These are phyloP conservation scores for Ophiostoma sp. DNA, from an alignment of 2,329 filamentous ascomycete species.

Conservation along the genomic window DNA sequence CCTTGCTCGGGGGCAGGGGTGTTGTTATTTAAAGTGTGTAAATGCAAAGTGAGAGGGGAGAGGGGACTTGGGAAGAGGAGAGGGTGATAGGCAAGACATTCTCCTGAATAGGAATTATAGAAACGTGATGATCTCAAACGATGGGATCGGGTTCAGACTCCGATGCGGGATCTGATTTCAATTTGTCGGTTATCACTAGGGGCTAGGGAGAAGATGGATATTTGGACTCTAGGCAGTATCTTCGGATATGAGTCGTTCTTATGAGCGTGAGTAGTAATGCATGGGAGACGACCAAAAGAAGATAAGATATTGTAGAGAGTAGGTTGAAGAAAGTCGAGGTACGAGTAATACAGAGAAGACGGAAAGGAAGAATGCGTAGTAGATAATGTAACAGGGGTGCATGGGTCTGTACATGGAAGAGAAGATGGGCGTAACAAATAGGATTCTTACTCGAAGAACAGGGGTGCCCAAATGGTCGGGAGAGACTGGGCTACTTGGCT, in stretches of 20 bases:
- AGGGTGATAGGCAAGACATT: background rate
- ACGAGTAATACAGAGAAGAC: background rate
- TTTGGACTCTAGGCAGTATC: no score
- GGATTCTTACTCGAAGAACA: background rate
- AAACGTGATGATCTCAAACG: background rate
- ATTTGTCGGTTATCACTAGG: no score
- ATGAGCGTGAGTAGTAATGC: no score
- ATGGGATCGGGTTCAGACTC: no score
- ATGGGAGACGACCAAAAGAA: no score
- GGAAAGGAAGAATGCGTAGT: background rate
- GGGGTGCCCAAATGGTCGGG: conserved; percentile 10
- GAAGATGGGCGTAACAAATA: background rate
- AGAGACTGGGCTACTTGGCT: conserved; percentile 8
- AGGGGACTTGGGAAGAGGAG: background rate
- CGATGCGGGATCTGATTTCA: no score
- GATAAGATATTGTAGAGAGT: no score
- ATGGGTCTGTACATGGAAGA: background rate
- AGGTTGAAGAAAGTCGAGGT: no score
- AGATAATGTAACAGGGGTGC: background rate
- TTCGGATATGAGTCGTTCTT: no score
- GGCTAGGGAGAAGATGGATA: no score
- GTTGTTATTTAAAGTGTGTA: conserved; percentile 6
- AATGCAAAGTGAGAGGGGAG: background rate
- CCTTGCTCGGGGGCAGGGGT: conserved; percentile 15
- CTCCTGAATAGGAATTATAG: background rate